Conservation (phyloP, 441 rosid genomes). For the Populus hybrid region DNA sequence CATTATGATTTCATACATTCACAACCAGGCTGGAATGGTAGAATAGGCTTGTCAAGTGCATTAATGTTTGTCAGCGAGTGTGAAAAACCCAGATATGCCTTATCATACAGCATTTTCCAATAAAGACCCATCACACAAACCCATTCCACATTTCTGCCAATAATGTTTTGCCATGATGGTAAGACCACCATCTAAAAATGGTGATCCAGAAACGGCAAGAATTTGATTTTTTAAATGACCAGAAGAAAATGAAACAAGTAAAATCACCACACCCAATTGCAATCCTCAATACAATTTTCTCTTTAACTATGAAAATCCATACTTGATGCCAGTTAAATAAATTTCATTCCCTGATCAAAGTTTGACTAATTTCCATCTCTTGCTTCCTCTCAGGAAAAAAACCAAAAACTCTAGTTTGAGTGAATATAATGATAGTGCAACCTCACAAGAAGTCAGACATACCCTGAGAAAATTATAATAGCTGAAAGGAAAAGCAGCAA, state of each 20-base stretch:
- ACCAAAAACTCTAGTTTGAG: not conserved
- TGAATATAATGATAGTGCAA: not conserved
- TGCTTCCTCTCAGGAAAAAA: not conserved
- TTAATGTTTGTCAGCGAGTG: not conserved
- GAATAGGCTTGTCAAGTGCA: not conserved
- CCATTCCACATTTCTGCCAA: not conserved
- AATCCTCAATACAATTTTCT: not conserved
- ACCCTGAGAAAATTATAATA: constrained; percentile 58
- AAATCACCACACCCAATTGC: not conserved
- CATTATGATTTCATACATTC: not conserved
- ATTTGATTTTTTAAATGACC: not conserved
- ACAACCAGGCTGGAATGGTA: not conserved
- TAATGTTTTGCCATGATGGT: not conserved
- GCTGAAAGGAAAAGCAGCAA: constrained; percentile 54
- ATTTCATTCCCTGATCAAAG: not conserved
- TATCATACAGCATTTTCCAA: not conserved
- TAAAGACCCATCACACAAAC: not conserved
- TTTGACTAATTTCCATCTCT: not conserved
- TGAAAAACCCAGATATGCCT: not conserved
- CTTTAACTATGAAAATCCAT: not conserved
- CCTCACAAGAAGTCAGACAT: constrained; percentile 19
- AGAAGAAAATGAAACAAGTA: not conserved
- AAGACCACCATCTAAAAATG: not conserved
- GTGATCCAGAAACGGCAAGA: not conserved
- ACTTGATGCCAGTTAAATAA: not conserved